Conservation (phyloP, 352 stramenopile genomes). For the Phytophthora rubi region DNA sequence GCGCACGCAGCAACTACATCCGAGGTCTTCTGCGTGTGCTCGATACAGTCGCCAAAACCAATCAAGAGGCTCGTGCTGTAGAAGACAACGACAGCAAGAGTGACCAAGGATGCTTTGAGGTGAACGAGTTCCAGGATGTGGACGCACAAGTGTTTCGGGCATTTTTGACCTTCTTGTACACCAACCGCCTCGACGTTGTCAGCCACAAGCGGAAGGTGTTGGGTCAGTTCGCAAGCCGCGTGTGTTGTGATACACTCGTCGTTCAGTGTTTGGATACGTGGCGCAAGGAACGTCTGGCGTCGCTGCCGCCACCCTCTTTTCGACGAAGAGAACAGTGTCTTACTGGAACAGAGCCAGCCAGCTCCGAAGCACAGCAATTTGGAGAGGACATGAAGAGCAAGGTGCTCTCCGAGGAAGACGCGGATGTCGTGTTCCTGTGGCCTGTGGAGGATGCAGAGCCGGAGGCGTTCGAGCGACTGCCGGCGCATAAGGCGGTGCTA, state of each 20-base stretch:
- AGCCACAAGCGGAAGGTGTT: slow-evolving; percentile 70
- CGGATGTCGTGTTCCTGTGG: slow-evolving; percentile 86
- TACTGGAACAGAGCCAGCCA: slow-evolving; percentile 25
- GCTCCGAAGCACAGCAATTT: slow-evolving; percentile 48
- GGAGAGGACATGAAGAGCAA: slow-evolving; percentile 61
- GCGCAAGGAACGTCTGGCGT: slow-evolving; percentile 44
- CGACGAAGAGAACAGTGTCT: slow-evolving; percentile 16
- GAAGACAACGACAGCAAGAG: slow-evolving; percentile 6
- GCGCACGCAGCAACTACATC: slow-evolving; percentile 67
- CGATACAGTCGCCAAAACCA: slow-evolving; percentile 1
- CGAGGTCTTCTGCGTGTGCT: slow-evolving; percentile 60
- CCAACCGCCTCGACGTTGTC: slow-evolving; percentile 63
- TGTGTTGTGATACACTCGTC: slow-evolving; percentile 60
- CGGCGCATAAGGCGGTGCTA: slow-evolving; percentile 75
- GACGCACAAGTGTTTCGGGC: slow-evolving; percentile 66
- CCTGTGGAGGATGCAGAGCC: slow-evolving; percentile 42
- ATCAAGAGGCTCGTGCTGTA: neutral
- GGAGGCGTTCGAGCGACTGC: slow-evolving; percentile 44
- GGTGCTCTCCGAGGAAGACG: slow-evolving; percentile 48
- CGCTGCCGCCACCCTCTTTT: slow-evolving; percentile 28
- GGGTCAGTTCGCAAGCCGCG: slow-evolving; percentile 54
- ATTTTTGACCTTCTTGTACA: slow-evolving; percentile 79
- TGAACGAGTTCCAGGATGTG: slow-evolving; percentile 66
- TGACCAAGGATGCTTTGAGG: slow-evolving; percentile 26
- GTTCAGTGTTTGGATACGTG: slow-evolving; percentile 62